phyloP scores from a whole-genome alignment of 2,329 filamentous ascomycete species.

The Cercospora sesami region DNA sequence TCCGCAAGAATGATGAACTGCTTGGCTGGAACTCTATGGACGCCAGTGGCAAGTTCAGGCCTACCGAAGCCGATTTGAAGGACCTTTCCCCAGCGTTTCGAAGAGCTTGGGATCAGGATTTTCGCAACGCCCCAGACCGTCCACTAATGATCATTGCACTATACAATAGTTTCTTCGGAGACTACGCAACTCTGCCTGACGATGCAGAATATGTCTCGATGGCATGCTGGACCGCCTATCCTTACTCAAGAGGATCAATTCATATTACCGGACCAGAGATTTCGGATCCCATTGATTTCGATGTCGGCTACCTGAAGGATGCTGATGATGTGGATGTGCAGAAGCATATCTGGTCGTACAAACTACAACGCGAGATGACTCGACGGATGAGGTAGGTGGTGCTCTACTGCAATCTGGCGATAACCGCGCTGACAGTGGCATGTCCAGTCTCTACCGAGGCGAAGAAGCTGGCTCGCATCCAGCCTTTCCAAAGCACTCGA shows the following conservation, averaged over 20 bases:
- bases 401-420: background rate
- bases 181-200: conserved; percentile 22
- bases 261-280: conserved; percentile 56
- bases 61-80: conserved; percentile 53
- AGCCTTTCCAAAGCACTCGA: conserved; percentile 42
- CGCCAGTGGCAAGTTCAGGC: conserved; percentile 55
- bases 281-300: conserved; percentile 35
- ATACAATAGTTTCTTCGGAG: conserved; percentile 36
- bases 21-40: conserved; percentile 61
- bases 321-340: conserved; percentile 50
- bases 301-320: conserved; percentile 48
- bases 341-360: conserved; percentile 64
- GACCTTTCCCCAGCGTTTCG: conserved; percentile 55
- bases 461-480: conserved; percentile 42
- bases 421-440: background rate
- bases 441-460: conserved; percentile 46
- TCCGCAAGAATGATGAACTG: conserved; percentile 50
- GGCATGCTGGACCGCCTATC: conserved; percentile 57
- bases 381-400: conserved; percentile 48
- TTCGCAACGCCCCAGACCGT: conserved; percentile 47
- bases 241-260: conserved; percentile 61
- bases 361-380: conserved; percentile 60
- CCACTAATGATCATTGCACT: conserved; percentile 51
- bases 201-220: conserved; percentile 52
- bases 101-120: conserved; percentile 57